These are phyloP conservation scores for Leishmania guyanensis DNA, from an alignment of 208 protist genomes.

Conservation along the genomic window DNA sequence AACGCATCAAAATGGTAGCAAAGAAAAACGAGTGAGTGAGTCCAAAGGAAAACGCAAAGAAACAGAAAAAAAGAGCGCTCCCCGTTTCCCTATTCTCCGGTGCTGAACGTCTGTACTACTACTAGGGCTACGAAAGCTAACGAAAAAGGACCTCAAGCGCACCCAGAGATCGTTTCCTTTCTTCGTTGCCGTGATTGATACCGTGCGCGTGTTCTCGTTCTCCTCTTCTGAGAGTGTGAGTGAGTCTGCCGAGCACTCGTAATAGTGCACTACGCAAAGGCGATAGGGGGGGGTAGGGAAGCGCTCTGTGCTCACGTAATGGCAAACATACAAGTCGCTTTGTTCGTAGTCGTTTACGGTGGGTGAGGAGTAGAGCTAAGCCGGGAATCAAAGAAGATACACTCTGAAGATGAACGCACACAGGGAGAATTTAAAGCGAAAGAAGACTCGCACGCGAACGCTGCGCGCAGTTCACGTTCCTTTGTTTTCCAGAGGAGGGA, in stretches of 20 bases:
- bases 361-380: neutral
- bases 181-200: neutral
- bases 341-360: neutral
- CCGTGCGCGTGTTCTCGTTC: neutral
- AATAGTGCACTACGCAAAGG: neutral
- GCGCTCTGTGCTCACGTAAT: neutral
- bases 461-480: neutral
- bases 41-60: neutral
- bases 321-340: too few species aligned
- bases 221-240: neutral
- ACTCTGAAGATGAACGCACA: neutral
- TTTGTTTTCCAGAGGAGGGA: neutral
- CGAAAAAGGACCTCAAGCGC: neutral
- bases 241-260: neutral
- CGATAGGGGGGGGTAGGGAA: neutral
- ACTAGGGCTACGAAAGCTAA: neutral
- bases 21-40: neutral
- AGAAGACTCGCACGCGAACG: neutral
- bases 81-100: neutral
- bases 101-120: neutral
- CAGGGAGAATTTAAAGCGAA: neutral
- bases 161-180: neutral
- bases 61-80: neutral
- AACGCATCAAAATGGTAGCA: neutral
- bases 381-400: neutral